phyloP scores from a whole-genome alignment of 805 yeast genomes.

The Spathaspora sp. region DNA sequence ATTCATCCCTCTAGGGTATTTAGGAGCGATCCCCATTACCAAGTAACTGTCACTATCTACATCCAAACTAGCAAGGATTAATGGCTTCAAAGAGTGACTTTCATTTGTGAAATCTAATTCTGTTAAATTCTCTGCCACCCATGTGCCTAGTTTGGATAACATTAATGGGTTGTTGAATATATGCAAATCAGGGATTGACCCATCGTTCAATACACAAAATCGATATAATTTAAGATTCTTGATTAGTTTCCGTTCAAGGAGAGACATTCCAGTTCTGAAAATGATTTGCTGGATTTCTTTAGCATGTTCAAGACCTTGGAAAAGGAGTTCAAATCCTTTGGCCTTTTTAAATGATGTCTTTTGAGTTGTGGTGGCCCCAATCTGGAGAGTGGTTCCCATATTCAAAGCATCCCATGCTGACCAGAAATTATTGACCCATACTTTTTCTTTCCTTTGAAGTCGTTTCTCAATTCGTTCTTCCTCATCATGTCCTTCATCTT shows the following conservation, averaged over 20 bases:
- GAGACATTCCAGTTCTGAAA: conserved; percentile 84
- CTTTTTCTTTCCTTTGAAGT: conserved; percentile 46
- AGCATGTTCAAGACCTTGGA: conserved; percentile 80
- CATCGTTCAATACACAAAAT: conserved; percentile 85
- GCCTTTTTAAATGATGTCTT: conserved; percentile 22
- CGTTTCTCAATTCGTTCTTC: conserved; percentile 22
- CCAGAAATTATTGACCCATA: conserved; percentile 75
- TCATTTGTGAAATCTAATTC: conserved; percentile 58
- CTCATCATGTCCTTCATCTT: conserved; percentile 15
- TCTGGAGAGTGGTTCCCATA: conserved; percentile 18
- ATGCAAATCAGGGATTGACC: conserved; percentile 64
- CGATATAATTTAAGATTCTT: conserved; percentile 78
- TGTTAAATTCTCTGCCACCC: conserved; percentile 88
- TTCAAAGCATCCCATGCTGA: conserved; percentile 54
- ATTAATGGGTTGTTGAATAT: conserved; percentile 85
- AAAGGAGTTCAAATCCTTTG: conserved; percentile 49
- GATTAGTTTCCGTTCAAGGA: conserved; percentile 76
- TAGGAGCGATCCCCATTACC: conserved; percentile 87
- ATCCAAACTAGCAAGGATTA: conserved; percentile 83
- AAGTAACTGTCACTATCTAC: conserved; percentile 70
- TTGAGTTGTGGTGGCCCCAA: conserved; percentile 7
- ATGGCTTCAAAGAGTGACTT: conserved; percentile 53
- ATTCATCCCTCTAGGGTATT: conserved; percentile 53
- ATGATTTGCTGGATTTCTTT: conserved; percentile 76
- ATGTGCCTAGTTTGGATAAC: conserved; percentile 75